Evolutionary conservation across 2,329 filamentous ascomycete genomes (phyloP).

Genomic region (Penicillium aurantiogriseum): DNA sequence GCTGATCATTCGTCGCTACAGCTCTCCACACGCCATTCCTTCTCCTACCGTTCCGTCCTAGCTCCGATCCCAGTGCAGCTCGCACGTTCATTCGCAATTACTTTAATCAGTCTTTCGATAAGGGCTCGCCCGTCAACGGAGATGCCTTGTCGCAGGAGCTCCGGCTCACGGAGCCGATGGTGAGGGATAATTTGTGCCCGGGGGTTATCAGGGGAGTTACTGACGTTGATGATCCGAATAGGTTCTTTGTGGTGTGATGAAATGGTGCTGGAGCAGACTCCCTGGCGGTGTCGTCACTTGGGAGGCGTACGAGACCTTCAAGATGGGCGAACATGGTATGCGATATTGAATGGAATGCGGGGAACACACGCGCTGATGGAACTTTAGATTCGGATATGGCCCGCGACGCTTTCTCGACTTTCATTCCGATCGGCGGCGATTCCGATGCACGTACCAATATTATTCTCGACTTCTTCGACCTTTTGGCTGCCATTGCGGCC

Average conservation of each 20-base stretch:
- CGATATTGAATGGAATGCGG: constrained; percentile 1
- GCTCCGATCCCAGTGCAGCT: constrained; percentile 85
- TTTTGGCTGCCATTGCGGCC: constrained; percentile 84
- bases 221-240: constrained; percentile 37
- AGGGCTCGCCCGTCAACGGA: constrained; percentile 59
- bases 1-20: constrained; percentile 45
- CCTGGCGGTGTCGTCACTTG: constrained; percentile 90
- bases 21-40: constrained; percentile 89
- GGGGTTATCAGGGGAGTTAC: not conserved
- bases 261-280: constrained; percentile 97
- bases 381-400: constrained; percentile 81
- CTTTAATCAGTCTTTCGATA: constrained; percentile 69
- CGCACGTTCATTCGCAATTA: constrained; percentile 91
- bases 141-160: constrained; percentile 78
- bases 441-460: constrained; percentile 81
- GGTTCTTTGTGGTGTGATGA: constrained; percentile 90
- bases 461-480: constrained; percentile 94
- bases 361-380: constrained; percentile 22
- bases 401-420: constrained; percentile 90
- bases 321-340: constrained; percentile 84
- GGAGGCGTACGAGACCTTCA: constrained; percentile 96
- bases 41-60: constrained; percentile 88
- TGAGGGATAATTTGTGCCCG: constrained; percentile 46
- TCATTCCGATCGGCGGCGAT: constrained; percentile 90
- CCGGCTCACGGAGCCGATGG: constrained; percentile 90